phyloP scores from a whole-genome alignment of 2,329 filamentous ascomycete genomes.

The Penicillium expansum region DNA sequence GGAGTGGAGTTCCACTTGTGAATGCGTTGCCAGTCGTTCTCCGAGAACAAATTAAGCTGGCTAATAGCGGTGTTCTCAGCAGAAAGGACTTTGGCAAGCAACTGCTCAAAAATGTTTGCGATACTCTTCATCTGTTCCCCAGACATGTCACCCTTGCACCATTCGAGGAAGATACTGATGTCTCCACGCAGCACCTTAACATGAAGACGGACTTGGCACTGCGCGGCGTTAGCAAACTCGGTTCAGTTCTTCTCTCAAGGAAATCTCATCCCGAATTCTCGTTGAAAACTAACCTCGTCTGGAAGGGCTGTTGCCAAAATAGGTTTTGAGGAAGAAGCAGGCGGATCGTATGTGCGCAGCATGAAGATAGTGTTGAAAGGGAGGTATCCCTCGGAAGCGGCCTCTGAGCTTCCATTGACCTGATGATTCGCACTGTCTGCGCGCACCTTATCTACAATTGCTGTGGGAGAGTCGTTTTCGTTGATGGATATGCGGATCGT shows the following conservation, averaged over 20 bases:
- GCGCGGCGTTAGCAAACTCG: background rate
- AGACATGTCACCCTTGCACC: conserved; percentile 39
- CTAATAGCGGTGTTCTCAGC: conserved; percentile 44
- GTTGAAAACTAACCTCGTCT: conserved; percentile 29
- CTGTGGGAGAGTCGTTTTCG: conserved; percentile 28
- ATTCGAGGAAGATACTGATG: conserved; percentile 40
- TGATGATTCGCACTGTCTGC: conserved; percentile 9
- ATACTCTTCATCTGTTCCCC: conserved; percentile 46
- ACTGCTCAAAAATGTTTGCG: conserved; percentile 53
- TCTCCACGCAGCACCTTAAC: conserved; percentile 36
- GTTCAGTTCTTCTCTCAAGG: fast-evolving
- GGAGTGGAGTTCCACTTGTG: conserved; percentile 52
- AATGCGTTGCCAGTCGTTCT: conserved; percentile 56
- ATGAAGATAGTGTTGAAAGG: conserved; percentile 39
- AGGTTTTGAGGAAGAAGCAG: conserved; percentile 23
- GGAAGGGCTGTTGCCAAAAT: conserved; percentile 31
- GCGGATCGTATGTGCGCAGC: conserved; percentile 30
- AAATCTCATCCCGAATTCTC: background rate
- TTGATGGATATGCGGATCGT: conserved; percentile 29
- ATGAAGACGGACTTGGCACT: conserved; percentile 39
- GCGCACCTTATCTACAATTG: conserved; percentile 30
- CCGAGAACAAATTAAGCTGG: conserved; percentile 54
- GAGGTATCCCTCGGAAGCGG: conserved; percentile 19
- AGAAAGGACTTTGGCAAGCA: conserved; percentile 49
- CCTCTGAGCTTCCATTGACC: conserved; percentile 12